Base-by-base conservation (phyloP, 768 basidiomycete genomes). In the Serpula lacrymans region DNA sequence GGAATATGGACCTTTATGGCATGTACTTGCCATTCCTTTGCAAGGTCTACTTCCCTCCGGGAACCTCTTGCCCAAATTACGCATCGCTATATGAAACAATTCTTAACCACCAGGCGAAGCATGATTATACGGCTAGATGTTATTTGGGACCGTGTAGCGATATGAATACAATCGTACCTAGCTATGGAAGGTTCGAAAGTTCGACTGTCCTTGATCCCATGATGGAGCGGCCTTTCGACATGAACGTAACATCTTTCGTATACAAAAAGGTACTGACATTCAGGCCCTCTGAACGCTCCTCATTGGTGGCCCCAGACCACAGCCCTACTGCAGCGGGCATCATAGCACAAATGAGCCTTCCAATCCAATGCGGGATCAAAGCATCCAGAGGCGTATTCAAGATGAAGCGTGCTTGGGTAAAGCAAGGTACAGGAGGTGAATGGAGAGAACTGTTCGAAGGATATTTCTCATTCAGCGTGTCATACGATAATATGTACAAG, bases 1-100 rank as follows among this genome's bases (percentile, higher is more conserved):
- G 69, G 5, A 68, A 59, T 29, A 68, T 70, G 30, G 69, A 69
- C 51, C 31, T 69, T 24, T 69, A 70, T 41, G 55, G 53, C 13
- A 69, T 68, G 66, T 55, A 59, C 28, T 48, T 70, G 17, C 60
- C 65, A 2, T 63, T 61, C 47, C 60, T 69, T 21, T 37, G 49
- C 46, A 59, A 57, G 17, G 53, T 58, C 28, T 69, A 60, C 47
- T 39, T 58, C 11, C 63, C 66, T 1, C 22, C 40, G 3, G 58
- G 55, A 11, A 54, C 48, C n/a, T 48, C 48, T 14, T 34, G 48
- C 5, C 59, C 60, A 3, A 36, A 58, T 28, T 60, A 62, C 16
- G 54, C 54, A 13, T 55, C 53, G 1, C 49, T 69, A 13, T 60
- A 69, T 35, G 48, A 69, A 30, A 59, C 47, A 5, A 61, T 68